phyloP scores from a whole-genome alignment of 495 filamentous ascomycete genomes.

The Penicillium robsamsonii region DNA sequence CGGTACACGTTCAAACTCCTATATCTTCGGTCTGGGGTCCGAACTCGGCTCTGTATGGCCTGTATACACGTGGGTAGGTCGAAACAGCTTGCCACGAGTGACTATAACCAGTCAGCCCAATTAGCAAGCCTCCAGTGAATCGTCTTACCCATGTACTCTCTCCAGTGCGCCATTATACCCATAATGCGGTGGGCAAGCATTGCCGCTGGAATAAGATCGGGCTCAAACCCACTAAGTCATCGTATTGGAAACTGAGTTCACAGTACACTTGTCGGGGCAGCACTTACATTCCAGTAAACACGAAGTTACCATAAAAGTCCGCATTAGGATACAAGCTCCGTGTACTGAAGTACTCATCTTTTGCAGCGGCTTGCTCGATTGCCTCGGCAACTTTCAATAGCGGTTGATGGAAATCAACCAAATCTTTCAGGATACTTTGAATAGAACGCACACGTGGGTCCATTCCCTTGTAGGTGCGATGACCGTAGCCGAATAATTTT shows the following conservation, averaged over 20 bases:
- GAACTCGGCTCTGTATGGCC: slow-evolving; percentile 9
- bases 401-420: slow-evolving; percentile 37
- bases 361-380: slow-evolving; percentile 47
- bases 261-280: background rate
- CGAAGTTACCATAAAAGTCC: slow-evolving; percentile 56
- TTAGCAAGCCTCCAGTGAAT: background rate
- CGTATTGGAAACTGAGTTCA: background rate
- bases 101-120: slow-evolving; percentile 15
- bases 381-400: slow-evolving; percentile 50
- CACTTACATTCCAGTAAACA: slow-evolving; percentile 52
- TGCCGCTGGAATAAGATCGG: slow-evolving; percentile 37
- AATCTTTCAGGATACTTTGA: slow-evolving; percentile 43
- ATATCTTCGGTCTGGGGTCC: slow-evolving; percentile 15
- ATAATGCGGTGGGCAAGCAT: slow-evolving; percentile 37
- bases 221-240: slow-evolving; percentile 31
- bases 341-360: slow-evolving; percentile 52
- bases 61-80: slow-evolving; percentile 33
- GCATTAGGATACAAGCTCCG: slow-evolving; percentile 54
- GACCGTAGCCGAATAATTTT: slow-evolving; percentile 60
- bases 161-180: slow-evolving; percentile 46
- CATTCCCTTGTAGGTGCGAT: slow-evolving; percentile 54
- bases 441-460: slow-evolving; percentile 53
- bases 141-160: slow-evolving; percentile 39
- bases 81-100: slow-evolving; percentile 33
- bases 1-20: background rate